Evolutionary conservation across 768 basidiomycete species (phyloP).

Genomic region (Mycena floridula): DNA sequence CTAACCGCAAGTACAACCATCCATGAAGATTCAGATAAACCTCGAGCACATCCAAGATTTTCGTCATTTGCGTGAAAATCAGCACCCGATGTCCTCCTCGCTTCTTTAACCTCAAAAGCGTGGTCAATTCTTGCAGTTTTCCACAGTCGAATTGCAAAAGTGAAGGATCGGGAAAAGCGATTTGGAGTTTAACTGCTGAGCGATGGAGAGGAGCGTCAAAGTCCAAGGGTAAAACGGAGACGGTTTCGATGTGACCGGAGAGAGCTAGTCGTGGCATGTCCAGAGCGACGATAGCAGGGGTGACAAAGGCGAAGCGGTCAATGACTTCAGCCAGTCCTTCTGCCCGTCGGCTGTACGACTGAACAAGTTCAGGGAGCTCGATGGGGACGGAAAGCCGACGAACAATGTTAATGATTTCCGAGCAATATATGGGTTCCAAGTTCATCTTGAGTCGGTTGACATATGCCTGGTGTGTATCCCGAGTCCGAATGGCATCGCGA

Average conservation of each 20-base stretch:
- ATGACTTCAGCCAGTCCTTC: conserved; percentile 46
- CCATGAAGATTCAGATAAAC: conserved; percentile 91
- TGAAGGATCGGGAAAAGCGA: conserved; percentile 88
- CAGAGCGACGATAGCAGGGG: conserved; percentile 68
- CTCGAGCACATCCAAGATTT: conserved; percentile 89
- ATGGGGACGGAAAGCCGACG: conserved; percentile 37
- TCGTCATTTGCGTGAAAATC: conserved; percentile 98
- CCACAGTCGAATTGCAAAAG: conserved; percentile 95
- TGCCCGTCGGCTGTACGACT: conserved; percentile 58
- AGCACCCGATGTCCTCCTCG: conserved; percentile 84
- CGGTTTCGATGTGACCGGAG: conserved; percentile 27
- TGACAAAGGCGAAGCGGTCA: conserved; percentile 73
- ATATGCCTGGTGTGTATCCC: conserved; percentile 67
- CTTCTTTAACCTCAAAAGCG: conserved; percentile 76
- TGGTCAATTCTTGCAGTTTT: conserved; percentile 83
- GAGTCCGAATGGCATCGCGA: conserved; percentile 44
- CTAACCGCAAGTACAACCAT: conserved; percentile 88
- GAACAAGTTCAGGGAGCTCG: conserved; percentile 42
- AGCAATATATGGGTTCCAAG: conserved; percentile 36
- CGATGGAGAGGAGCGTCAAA: conserved; percentile 72
- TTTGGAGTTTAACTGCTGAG: conserved; percentile 76
- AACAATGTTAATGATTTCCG: conserved; percentile 38
- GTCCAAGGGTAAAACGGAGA: conserved; percentile 25
- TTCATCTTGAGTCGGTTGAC: conserved; percentile 71
- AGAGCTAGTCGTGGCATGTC: conserved; percentile 68